A percentile compares a stretch with the other conserved stretches of the same genome.
Conservation (phyloP, 176 grass and related monocot genomes). For the Poa pratensis region DNA sequence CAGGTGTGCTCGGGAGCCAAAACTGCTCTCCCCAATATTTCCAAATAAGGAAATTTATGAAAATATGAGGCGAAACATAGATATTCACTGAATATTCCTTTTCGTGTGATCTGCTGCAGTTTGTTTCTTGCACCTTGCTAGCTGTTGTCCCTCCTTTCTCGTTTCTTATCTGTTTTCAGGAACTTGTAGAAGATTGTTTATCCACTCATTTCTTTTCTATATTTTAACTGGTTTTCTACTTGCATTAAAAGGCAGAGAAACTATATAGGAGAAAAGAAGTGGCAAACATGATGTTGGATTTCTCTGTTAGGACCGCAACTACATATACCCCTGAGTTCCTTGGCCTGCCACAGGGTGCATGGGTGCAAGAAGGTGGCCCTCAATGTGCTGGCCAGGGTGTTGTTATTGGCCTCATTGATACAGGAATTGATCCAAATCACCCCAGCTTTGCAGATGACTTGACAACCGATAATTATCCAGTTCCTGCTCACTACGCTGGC, state of each 20-base stretch:
- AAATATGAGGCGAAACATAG: not conserved
- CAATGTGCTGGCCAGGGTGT: constrained; percentile 84
- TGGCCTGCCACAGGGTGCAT: constrained; percentile 84
- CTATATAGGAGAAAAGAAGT: constrained; percentile 83
- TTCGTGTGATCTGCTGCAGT: not conserved
- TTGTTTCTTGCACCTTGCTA: not conserved
- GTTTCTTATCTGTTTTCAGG: not conserved
- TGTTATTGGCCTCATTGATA: constrained; percentile 91
- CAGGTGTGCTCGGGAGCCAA: too few species aligned
- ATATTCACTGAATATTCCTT: constrained; percentile 17
- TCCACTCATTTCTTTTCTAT: not conserved
- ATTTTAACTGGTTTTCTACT: constrained; percentile 54
- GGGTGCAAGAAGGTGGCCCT: constrained; percentile 86
- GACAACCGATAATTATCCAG: constrained; percentile 67
- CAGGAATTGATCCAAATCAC: constrained; percentile 91
- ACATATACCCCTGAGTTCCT: constrained; percentile 98
- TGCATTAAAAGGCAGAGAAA: constrained; percentile 73
- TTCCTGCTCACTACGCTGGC: constrained; percentile 85
- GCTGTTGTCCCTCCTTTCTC: not conserved
- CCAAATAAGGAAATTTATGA: not conserved
- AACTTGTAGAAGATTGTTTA: constrained; percentile 22
- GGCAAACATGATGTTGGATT: constrained; percentile 82
- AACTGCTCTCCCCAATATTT: too few species aligned
- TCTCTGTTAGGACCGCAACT: constrained; percentile 88
- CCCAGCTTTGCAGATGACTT: constrained; percentile 82